Percentiles rank a stretch among this genome's conserved stretches.
Evolutionary conservation across 495 filamentous ascomycete genomes (phyloP).

Genomic region (Tricharina praecox): DNA sequence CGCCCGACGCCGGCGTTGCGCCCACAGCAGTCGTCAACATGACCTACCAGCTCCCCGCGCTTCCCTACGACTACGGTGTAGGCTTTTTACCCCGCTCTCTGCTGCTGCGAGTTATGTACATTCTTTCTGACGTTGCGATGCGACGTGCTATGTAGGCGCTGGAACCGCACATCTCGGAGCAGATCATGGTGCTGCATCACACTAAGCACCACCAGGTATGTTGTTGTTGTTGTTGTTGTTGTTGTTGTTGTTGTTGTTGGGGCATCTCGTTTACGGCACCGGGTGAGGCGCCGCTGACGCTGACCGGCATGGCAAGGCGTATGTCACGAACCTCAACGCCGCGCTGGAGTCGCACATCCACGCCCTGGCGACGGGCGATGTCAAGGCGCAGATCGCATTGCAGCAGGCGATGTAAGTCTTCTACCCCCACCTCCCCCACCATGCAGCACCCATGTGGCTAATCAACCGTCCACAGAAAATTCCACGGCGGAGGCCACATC

Average conservation of each 20-base stretch:
- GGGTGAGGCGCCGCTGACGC: too few relatives aligned
- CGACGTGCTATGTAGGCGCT: constrained; percentile 44
- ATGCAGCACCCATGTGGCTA: not conserved
- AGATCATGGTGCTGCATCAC: constrained; percentile 94
- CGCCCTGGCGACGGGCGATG: constrained; percentile 39
- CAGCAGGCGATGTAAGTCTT: constrained; percentile 48
- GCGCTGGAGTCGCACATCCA: constrained; percentile 40
- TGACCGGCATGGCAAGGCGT: too few relatives aligned
- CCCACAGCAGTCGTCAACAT: constrained; percentile 1
- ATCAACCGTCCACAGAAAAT: constrained; percentile 10
- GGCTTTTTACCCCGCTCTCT: constrained; percentile 1
- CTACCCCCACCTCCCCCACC: not conserved
- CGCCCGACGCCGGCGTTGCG: not conserved
- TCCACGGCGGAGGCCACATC: constrained; percentile 50
- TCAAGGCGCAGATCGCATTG: constrained; percentile 53
- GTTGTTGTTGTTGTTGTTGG: not conserved
- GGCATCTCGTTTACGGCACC: too few relatives aligned
- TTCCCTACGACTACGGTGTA: constrained; percentile 22
- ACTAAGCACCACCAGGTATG: constrained; percentile 29
- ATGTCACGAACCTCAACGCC: constrained; percentile 55
- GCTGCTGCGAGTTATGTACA: too few relatives aligned
- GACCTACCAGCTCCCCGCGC: constrained; percentile 12
- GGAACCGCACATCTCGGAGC: constrained; percentile 81
- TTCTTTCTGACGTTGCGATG: too few relatives aligned
- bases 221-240: not conserved